Base-by-base conservation (phyloP, 768 basidiomycete genomes). In the Tylopilus subfusipes region DNA sequence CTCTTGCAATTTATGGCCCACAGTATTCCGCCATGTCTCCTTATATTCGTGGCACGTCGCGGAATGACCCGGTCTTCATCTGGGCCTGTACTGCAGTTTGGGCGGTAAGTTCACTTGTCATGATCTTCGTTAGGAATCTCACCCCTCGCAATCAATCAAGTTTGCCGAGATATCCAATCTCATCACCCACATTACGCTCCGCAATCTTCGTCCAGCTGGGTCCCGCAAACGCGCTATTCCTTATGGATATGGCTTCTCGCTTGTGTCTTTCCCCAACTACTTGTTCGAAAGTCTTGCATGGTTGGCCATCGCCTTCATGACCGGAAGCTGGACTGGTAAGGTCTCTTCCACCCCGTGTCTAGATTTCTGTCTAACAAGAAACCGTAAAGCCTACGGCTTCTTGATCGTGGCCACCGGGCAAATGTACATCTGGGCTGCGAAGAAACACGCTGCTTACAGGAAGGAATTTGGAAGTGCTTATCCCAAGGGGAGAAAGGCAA, bases 231-330 rank as follows among this genome's bases (percentile, higher is more conserved):
- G 96, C 45, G 86, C 80, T n/a, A 87, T 97, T 61, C 97, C 97
- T 0, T 73, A 77, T n/a, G 96, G 97, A 24, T 96, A 93, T 60
- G 95, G 94, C 7, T 99, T 98, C 74, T 76, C 83, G 50, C 72
- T 82, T n/a, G 80, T 95, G 38, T 88, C 91, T 7, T 89, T 82
- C 76, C 93, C 96, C 16, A 98, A 99, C 71, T 99, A 99, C 74
- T 85, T 90, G 68, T 98, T 95, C 65, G 97, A 99, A 73, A 79
- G 75, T 9, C 55, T 96, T 24, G 86, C 75, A 0, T 97, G 96
- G 91, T 64, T 76, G 5, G 75, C 79, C 16, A 77, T 97, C 47
- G 79, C 79, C 22, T 76, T 76, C 21, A 85, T 98, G 84, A 93
- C 93, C 2, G 82, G 85, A 29, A 90, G 86, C 63, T 75, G 81